Percentiles rank a stretch among this genome's conserved stretches.
phyloP scores from a whole-genome alignment of 2,329 filamentous ascomycete genomes.

The Aphanocladium album region DNA sequence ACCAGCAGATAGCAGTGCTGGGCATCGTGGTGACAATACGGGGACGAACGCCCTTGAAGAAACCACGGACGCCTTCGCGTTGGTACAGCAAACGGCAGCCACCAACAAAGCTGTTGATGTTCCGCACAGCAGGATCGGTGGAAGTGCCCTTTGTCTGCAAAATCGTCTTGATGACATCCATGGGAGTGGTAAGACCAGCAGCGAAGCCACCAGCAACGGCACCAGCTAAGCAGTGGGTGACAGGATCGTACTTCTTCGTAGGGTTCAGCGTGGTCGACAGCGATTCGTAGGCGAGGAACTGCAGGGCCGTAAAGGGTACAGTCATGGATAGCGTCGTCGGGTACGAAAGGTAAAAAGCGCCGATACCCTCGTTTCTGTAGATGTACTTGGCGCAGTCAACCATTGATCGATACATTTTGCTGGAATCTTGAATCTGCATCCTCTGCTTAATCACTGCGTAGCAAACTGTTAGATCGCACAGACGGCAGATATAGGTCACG shows the following conservation, averaged over 20 bases:
- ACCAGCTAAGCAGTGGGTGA: conserved; percentile 90
- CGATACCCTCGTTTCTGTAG: conserved; percentile 79
- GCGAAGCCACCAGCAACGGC: conserved; percentile 90
- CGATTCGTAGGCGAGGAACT: conserved; percentile 97
- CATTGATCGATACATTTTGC: conserved; percentile 77
- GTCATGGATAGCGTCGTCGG: conserved; percentile 98
- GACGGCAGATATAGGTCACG: neutral
- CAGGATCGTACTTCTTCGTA: conserved; percentile 76
- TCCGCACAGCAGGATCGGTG: conserved; percentile 71
- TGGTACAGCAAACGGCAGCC: conserved; percentile 77
- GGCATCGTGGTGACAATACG: conserved; percentile 95
- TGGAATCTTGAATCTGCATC: conserved; percentile 97
- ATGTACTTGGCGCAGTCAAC: conserved; percentile 82
- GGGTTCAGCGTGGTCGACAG: conserved; percentile 93
- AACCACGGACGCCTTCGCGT: conserved; percentile 78
- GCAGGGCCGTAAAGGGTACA: conserved; percentile 92
- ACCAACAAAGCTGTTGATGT: conserved; percentile 75
- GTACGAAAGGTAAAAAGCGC: conserved; percentile 97
- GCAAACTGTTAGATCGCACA: neutral
- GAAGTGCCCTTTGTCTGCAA: conserved; percentile 88
- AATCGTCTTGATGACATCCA: conserved; percentile 98
- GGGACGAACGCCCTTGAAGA: conserved; percentile 89
- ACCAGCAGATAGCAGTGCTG: conserved; percentile 99
- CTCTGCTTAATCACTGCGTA: conserved; percentile 90
- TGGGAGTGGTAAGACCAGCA: conserved; percentile 86